Base-by-base conservation (phyloP, 73 alveolate species). In the Tetrahymena thermophila region DNA sequence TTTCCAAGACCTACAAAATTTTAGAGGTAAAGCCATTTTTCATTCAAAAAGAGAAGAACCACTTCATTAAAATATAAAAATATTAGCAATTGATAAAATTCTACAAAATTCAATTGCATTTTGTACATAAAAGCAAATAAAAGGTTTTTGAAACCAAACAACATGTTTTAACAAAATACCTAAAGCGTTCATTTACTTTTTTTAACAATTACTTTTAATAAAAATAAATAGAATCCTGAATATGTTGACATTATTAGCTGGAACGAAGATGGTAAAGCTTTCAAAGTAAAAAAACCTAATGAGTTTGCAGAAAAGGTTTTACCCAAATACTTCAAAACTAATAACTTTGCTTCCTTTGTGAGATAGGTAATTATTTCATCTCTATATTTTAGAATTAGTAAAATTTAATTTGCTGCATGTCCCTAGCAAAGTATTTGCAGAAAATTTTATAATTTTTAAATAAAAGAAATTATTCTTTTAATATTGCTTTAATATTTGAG, bases 261-360 rank as follows among this genome's bases (percentile, higher is more conserved):
- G 99, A 98, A 97, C 83, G 99, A 97, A 43, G 97, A 94, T 35
- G 99, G 99, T 21, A 98, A 98, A 93, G 98, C 97, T 71, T 99
- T 99, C 94, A 95, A 97, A 31, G 98, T 99, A 21, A 96, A 97
- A 84, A 96, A 99, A 56, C 97, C 98, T 25, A 97, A 97, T 94
- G 99, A 97, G 95, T 99, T 99, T 94, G 97, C 99, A 38, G 99
- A 97, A 94, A 97, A 97, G 42, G 98, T 99, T 1, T 98, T 99
- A 56, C 99, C 99, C 25, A 85, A 96, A 84, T 99, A 96, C 96
- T 99, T 97, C 95, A 99, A 99, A 94, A 99, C 99, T 94, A 98
- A 97, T 57, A 99, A 99, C 97, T 99, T 96, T 94, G 98, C 99
- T 8, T 98, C 99, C 35, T 99, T 99, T 96, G 99, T 99, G 38